Base-by-base conservation (phyloP, 805 yeast genomes). In the Saccharomycopsis vini region DNA sequence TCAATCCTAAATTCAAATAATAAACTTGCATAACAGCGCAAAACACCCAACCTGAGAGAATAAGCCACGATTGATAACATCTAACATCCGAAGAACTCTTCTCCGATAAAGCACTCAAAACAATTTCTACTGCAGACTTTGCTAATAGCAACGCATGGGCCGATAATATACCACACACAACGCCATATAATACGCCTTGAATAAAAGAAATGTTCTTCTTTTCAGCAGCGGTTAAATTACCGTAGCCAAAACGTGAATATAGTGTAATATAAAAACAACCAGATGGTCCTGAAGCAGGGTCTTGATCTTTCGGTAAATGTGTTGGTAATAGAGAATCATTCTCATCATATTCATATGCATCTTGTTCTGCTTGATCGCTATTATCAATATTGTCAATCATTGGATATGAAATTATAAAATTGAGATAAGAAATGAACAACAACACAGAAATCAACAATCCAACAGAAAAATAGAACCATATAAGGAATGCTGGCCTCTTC, bases 111-210 rank as follows among this genome's bases (percentile, higher is more conserved):
- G 68, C 72, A 46, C 62, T 67, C 2, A 81, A 59, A 2, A 81
- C 54, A 10, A 84, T 73, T 54, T 84, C 94, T 18, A 87, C 82
- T 0, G 84, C 73, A 0, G 88, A 76, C 60, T 87, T 87, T n/a
- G 95, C 95, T 61, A 86, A 70, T 45, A 88, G 67, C 40, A 88
- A 69, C 2, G 95, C 83, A 57, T 85, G 94, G 0, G 95, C 95
- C 0, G 95, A 82, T 38, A 87, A 64, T 0, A 79, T 74, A 2
- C 95, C 95, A 38, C 87, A 75, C 3, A 77, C 64, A 16, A 76
- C 55, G 1, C 95, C 95, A 58, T 69, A 81, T 10, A 73, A 57
- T 4, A 76, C 56, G 1, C 95, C 95, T 51, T 71, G 73, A 9
- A 66, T 46, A 42, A 68, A 63, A 24, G 53, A 51, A 38, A 54